Conservation (phyloP, 202 grass and related monocot genomes). For the Carex arenaria region DNA sequence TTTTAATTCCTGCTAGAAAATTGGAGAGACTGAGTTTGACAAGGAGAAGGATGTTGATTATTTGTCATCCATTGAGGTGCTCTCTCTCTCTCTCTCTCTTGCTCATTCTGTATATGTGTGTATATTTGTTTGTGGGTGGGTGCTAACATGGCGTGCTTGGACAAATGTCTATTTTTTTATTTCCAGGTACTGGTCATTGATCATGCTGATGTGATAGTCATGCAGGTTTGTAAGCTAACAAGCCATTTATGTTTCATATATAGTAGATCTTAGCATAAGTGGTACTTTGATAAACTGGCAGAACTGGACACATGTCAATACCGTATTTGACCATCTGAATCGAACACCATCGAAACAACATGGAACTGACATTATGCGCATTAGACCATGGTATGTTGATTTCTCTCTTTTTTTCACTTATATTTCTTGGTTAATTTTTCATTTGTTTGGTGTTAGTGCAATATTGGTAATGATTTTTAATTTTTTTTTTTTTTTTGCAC, state of each 20-base stretch:
- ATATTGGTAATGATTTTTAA: neutral
- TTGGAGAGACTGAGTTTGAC: conserved; percentile 58
- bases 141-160: neutral
- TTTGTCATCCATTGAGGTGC: conserved; percentile 90
- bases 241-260: conserved; percentile 23
- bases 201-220: conserved; percentile 83
- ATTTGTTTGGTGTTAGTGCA: neutral
- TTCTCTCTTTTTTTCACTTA: neutral
- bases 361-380: conserved; percentile 88
- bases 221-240: conserved; percentile 52
- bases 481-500: neutral
- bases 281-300: conserved; percentile 32
- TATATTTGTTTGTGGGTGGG: neutral
- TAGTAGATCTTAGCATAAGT: conserved; percentile 18
- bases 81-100: conserved; percentile 22
- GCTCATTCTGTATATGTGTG: neutral
- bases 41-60: conserved; percentile 91
- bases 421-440: neutral
- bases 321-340: conserved; percentile 83
- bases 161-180: neutral
- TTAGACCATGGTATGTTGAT: conserved; percentile 73
- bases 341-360: conserved; percentile 67
- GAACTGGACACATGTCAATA: conserved; percentile 83
- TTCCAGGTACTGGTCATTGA: conserved; percentile 77
- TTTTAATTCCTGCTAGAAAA: conserved; percentile 46